Evolutionary conservation across 225 moss, liverwort and hornwort species (phyloP).

Genomic region (Polytrichum commune): DNA sequence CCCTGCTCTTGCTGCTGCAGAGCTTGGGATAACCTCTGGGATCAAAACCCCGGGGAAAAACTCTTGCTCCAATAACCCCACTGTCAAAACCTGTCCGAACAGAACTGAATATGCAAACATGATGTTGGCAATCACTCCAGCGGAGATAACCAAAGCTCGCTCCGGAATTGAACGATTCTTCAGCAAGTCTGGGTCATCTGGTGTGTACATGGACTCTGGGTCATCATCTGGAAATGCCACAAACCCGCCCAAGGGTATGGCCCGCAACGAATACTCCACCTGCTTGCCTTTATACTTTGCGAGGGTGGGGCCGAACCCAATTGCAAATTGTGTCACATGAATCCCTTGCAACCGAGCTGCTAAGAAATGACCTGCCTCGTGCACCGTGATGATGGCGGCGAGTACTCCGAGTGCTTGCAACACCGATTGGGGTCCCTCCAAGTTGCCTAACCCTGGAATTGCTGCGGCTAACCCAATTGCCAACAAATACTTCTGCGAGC

Average conservation of each 20-base stretch:
- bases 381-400: slow-evolving; percentile 89
- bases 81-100: slow-evolving; percentile 69
- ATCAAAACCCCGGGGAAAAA: slow-evolving; percentile 79
- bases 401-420: slow-evolving; percentile 78
- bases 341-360: slow-evolving; percentile 86
- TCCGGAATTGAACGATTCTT: slow-evolving; percentile 81
- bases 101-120: slow-evolving; percentile 82
- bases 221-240: slow-evolving; percentile 97
- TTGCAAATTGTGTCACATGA: slow-evolving; percentile 87
- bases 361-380: slow-evolving; percentile 88
- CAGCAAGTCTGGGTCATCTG: slow-evolving; percentile 81
- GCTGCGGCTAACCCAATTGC: slow-evolving; percentile 18
- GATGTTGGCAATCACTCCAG: slow-evolving; percentile 86
- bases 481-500: slow-evolving; percentile 19
- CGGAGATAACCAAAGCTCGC: slow-evolving; percentile 86
- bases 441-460: slow-evolving; percentile 59
- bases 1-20: slow-evolving; percentile 76
- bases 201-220: slow-evolving; percentile 60
- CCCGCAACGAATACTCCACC: slow-evolving; percentile 86
- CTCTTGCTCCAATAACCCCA: slow-evolving; percentile 88
- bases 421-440: slow-evolving; percentile 72
- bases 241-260: slow-evolving; percentile 86
- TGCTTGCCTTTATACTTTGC: slow-evolving; percentile 72
- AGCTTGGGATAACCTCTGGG: slow-evolving; percentile 77
- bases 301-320: slow-evolving; percentile 88